Conservation (phyloP, 371 early-diverging fungal species). For the Haplosporangium sp. region DNA sequence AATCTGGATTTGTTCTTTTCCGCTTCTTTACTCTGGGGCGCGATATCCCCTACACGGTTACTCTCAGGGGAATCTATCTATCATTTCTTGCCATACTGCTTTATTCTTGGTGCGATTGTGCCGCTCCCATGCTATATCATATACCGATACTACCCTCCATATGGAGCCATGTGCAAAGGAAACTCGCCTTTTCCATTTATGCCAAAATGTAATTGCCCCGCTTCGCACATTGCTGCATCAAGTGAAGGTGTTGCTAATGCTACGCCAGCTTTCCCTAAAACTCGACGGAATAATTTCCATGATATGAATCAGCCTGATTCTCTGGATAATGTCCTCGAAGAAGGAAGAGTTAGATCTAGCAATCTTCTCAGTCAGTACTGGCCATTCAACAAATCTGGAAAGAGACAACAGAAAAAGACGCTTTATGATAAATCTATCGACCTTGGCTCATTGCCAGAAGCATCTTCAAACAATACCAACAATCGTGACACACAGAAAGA, state of each 20-base stretch:
- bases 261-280: neutral
- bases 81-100: constrained; percentile 64
- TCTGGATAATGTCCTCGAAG: neutral
- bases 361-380: neutral
- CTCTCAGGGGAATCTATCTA: constrained; percentile 74
- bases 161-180: constrained; percentile 34
- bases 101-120: constrained; percentile 66
- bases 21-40: constrained; percentile 72
- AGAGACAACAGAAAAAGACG: neutral
- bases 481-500: neutral
- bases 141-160: constrained; percentile 48
- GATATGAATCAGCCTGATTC: neutral
- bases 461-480: neutral
- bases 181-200: constrained; percentile 18
- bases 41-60: constrained; percentile 75
- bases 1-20: constrained; percentile 55
- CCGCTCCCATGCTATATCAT: constrained; percentile 67
- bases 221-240: constrained; percentile 8
- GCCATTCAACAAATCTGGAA: constrained; percentile 2
- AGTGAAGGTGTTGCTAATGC: neutral
- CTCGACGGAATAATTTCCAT: neutral
- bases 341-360: neutral
- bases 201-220: constrained; percentile 31
- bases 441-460: neutral
- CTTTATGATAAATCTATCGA: neutral